Percentiles rank a stretch among this genome's conserved stretches.
Evolutionary conservation across 2,329 filamentous ascomycete genomes (phyloP).

Genomic region (Phialemonium atrogriseum): DNA sequence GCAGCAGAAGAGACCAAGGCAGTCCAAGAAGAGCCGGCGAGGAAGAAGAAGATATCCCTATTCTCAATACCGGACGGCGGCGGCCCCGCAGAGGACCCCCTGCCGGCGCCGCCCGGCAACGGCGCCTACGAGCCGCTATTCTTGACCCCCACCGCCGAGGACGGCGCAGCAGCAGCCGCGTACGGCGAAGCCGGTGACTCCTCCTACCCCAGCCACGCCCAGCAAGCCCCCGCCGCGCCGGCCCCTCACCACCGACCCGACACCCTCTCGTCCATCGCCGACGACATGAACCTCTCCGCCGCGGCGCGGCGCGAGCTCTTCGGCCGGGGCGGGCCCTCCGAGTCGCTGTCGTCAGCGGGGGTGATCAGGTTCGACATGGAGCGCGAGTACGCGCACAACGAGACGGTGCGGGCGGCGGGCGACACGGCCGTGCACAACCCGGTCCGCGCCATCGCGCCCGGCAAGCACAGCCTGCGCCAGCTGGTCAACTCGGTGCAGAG

Average conservation of each 20-base stretch:
- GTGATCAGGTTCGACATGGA: slow-evolving; percentile 87
- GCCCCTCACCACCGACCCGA: no score
- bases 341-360: slow-evolving; percentile 49
- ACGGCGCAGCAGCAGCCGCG: slow-evolving; percentile 10
- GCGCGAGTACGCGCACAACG: slow-evolving; percentile 77
- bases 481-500: slow-evolving; percentile 74
- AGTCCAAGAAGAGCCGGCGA: slow-evolving; percentile 19
- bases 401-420: slow-evolving; percentile 61
- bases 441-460: slow-evolving; percentile 71
- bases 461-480: slow-evolving; percentile 84
- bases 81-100: slow-evolving; percentile 24
- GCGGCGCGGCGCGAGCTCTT: slow-evolving; percentile 77
- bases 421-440: slow-evolving; percentile 73
- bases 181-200: slow-evolving; percentile 17
- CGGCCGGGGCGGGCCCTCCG: slow-evolving; percentile 49
- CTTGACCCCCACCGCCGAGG: slow-evolving; percentile 23
- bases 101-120: slow-evolving; percentile 13
- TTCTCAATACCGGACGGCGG: slow-evolving; percentile 66
- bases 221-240: slow-evolving; percentile 11
- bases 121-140: slow-evolving; percentile 46
- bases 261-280: slow-evolving; percentile 58
- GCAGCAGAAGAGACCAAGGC: slow-evolving; percentile 9
- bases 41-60: slow-evolving; percentile 59
- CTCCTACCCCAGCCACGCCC: slow-evolving; percentile 23
- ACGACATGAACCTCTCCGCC: slow-evolving; percentile 70